Base-by-base conservation (phyloP, 2,329 filamentous ascomycete genomes). In the Nigrospora oryzae region DNA sequence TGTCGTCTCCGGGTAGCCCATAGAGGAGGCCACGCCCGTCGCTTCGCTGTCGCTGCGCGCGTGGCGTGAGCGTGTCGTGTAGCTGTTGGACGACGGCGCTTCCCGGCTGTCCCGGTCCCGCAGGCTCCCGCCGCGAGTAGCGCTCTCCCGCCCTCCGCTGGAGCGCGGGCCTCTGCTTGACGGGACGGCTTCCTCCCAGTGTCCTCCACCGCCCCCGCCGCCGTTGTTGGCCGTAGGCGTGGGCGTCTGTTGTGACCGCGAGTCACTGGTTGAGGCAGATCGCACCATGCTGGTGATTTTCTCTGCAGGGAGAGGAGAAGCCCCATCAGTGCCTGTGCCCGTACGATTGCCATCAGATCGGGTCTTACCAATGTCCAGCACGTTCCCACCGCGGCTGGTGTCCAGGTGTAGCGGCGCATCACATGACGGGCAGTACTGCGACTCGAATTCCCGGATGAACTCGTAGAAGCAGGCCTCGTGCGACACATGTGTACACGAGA, bases 391-490 rank as follows among this genome's bases (percentile, higher is more conserved):
- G 51, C 93, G 80, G 63, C 88, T 95, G 7, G 89, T 93, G 66
- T 98, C 93, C 37, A 98, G 72, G 50, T 90, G 89, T 43, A 98
- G 70, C 16, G 93, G 89, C 51, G 90, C 86, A 70, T 95, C 86
- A 66, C 93, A 98, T 52, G 87, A 86, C 28, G 93, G 93, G 66
- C 93, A 98, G 59, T 89, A 90, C 58, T 97, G 89, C 43, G 87
- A 87, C 54, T 97, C 90, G 47, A 91, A 86, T 60, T 96, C 91
- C 58, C 88, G 86, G 56, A 98, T 95, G 62, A 94, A 96, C 66
- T 98, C 93, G 68, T 97, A 97, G 63, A 98, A 97, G 67, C 93
- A 98, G 33, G 91, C 93, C 65, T 97, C 93, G 63, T 98, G 93
- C 11, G 91, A 89, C 48, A 98, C 91, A 66, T 98, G 93, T n/a